phyloP scores from a whole-genome alignment of 768 basidiomycete species.

The Chlorophyllum brunneum region DNA sequence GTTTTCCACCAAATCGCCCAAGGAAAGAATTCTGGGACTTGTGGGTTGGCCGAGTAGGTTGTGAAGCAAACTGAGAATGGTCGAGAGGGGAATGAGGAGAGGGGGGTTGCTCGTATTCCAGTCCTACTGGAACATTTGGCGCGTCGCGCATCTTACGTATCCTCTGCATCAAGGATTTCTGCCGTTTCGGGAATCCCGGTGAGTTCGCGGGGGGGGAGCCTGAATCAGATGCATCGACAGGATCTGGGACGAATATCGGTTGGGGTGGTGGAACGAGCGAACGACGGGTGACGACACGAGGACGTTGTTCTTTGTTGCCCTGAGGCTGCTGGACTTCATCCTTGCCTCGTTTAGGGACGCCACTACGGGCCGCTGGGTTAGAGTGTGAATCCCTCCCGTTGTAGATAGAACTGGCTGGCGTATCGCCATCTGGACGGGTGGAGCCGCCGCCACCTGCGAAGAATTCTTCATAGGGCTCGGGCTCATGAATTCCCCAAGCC shows the following conservation, averaged over 20 bases:
- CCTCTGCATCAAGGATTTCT: slow-evolving; percentile 83
- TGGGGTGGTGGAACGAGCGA: slow-evolving; percentile 71
- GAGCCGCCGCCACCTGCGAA: slow-evolving; percentile 77
- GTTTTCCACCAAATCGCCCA: slow-evolving; percentile 56
- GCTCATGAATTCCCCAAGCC: slow-evolving; percentile 91
- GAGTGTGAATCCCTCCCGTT: slow-evolving; percentile 54
- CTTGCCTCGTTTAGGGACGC: slow-evolving; percentile 29
- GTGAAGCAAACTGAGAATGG: slow-evolving; percentile 23
- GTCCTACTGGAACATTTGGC: slow-evolving; percentile 72
- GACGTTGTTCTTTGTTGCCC: slow-evolving; percentile 42
- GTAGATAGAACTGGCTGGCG: slow-evolving; percentile 65
- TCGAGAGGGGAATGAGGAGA: slow-evolving; percentile 44
- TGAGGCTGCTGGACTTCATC: slow-evolving; percentile 6
- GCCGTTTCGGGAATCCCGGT: slow-evolving; percentile 59
- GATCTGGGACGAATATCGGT: slow-evolving; percentile 72
- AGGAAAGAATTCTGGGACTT: slow-evolving; percentile 72
- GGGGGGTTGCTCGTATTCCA: slow-evolving; percentile 39
- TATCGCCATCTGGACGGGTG: slow-evolving; percentile 44
- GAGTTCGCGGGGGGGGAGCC: slow-evolving; percentile 39
- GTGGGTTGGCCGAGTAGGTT: slow-evolving; percentile 56
- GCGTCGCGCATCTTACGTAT: slow-evolving; percentile 86
- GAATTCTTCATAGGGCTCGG: slow-evolving; percentile 89
- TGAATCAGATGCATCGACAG: slow-evolving; percentile 33
- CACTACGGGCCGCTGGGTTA: slow-evolving; percentile 26
- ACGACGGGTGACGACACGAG: slow-evolving; percentile 42